Conservation (phyloP, 192 early-diverging fungal genomes). For the Linnemannia schmuckeri region DNA sequence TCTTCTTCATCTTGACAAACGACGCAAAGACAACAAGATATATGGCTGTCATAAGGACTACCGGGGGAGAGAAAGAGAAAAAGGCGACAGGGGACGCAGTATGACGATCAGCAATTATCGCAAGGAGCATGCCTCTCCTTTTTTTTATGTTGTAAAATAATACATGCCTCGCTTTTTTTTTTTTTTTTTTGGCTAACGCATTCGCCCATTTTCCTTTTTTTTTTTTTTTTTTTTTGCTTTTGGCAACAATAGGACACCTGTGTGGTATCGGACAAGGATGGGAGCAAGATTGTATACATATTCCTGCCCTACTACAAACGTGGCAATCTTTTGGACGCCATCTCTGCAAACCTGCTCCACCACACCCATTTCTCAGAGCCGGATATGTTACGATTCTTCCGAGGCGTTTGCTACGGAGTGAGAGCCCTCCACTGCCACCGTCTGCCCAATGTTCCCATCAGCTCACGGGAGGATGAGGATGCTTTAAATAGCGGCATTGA, state of each 20-base stretch:
- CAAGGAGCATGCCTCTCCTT: neutral
- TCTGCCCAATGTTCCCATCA: slow-evolving; percentile 55
- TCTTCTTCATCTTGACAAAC: too few relatives aligned
- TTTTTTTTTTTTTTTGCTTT: neutral
- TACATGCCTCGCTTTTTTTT: slow-evolving; percentile 1
- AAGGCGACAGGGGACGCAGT: neutral
- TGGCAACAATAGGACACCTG: slow-evolving; percentile 62
- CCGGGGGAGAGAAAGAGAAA: too few relatives aligned
- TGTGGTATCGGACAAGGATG: slow-evolving; percentile 63
- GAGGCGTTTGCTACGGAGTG: slow-evolving; percentile 71
- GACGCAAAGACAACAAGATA: neutral
- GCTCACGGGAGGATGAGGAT: slow-evolving; percentile 47
- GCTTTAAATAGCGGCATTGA: slow-evolving; percentile 33
- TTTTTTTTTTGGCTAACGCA: neutral
- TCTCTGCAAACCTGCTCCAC: slow-evolving; percentile 62
- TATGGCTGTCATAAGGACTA: neutral
- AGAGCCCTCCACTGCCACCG: slow-evolving; percentile 67
- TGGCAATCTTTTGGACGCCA: slow-evolving; percentile 70
- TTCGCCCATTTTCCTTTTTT: neutral
- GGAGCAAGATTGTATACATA: slow-evolving; percentile 71
- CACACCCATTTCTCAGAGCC: slow-evolving; percentile 66
- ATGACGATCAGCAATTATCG: neutral
- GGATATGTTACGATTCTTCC: slow-evolving; percentile 71
- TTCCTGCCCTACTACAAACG: slow-evolving; percentile 77
- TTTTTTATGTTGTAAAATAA: neutral